Evolutionary conservation across 768 basidiomycete species (phyloP).

Genomic region (Multifurca ochricompacta): DNA sequence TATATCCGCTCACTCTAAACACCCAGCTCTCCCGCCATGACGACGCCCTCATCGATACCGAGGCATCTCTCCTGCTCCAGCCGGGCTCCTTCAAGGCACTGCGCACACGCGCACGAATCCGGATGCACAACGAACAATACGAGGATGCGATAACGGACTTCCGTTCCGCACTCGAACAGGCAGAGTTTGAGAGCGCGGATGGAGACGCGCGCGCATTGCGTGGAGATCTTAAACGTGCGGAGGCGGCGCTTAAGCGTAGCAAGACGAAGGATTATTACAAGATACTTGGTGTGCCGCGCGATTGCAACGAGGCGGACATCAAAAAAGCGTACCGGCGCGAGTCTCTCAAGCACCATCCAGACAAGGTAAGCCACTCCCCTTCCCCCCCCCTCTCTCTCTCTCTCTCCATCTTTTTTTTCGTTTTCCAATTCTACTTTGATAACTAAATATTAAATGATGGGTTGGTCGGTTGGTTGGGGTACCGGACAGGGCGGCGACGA

Average conservation of each 20-base stretch:
- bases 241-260: constrained; percentile 74
- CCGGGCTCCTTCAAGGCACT: constrained; percentile 76
- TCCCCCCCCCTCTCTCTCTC: too few species aligned
- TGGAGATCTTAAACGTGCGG: constrained; percentile 70
- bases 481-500: constrained; percentile 75
- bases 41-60: constrained; percentile 66
- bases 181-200: constrained; percentile 53
- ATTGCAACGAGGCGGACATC: constrained; percentile 63
- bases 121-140: constrained; percentile 66
- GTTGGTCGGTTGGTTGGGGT: too few species aligned
- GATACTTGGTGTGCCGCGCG: constrained; percentile 54
- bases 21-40: constrained; percentile 52
- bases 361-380: constrained; percentile 47
- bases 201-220: constrained; percentile 55
- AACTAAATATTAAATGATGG: too few species aligned
- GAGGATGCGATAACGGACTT: constrained; percentile 70
- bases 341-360: constrained; percentile 78
- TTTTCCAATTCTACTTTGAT: background rate
- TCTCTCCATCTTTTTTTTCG: background rate
- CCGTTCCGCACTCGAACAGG: constrained; percentile 70
- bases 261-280: constrained; percentile 90
- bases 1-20: background rate
- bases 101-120: constrained; percentile 76
- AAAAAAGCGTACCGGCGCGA: constrained; percentile 90
- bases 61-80: constrained; percentile 53